Evolutionary conservation across 2,329 filamentous ascomycete genomes (phyloP), one percentile per base, ranked within the genome.

Genomic region (Zymoseptoria ardabiliae): DNA sequence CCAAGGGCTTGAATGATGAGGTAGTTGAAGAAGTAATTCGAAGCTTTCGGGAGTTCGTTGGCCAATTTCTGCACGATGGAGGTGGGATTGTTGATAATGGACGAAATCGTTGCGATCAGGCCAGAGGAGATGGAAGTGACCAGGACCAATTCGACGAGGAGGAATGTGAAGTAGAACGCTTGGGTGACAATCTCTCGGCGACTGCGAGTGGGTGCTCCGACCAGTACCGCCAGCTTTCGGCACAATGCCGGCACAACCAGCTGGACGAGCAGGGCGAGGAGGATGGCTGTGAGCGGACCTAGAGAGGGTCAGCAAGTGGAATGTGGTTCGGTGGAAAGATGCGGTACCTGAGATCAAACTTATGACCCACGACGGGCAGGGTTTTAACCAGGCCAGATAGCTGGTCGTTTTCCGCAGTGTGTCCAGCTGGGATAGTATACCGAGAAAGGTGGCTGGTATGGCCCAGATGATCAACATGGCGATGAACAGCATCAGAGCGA

Each of bases 1-100:
- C 53, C 57, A n/a, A 61, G 54, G n/a, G 60, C 60, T 25, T 61
- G 60, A 41, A 61, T 57, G 50, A 59, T 59, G 35, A 61, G 60
- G 57, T 61, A 61, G 57, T 61, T 59, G 60, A 59, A 61, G 54
- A 61, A 61, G 57, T 61, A 61, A 25, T 59, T 61, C n/a, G 57
- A 49, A 50, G 60, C 60, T 48, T 57, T 59, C 20, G 60, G 60
- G n/a, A 61, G 60, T 20, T 59, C 48, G 19, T 10, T 56, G 9
- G 60, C 60, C 20, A 61, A 28, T 17, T 35, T 56, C 13, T 45
- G 25, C 21, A 48, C 28, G 49, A 61, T 51, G n/a, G n/a, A 41
- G 20, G 35, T 45, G 5, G 60, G 60, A 50, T 61, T 56, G 35
- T 56, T 48, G 49, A 58, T 9, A 25, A 59, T 54, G 20, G 50